These are phyloP conservation scores for Hippophae gyantsensis DNA, from an alignment of 306 rosid genomes.

Conservation along the genomic window DNA sequence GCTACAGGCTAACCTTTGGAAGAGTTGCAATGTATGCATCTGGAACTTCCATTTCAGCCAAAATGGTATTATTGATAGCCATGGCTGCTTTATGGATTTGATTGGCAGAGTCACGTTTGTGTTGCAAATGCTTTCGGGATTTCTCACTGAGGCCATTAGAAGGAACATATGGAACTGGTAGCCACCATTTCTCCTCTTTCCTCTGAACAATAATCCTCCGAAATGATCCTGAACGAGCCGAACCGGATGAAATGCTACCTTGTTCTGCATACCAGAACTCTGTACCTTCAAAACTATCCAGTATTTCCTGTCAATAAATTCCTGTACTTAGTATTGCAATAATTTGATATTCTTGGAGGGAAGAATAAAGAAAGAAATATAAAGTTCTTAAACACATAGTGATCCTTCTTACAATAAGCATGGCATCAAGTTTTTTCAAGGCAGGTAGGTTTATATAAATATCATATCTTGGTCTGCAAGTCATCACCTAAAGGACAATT, in stretches of 20 bases:
- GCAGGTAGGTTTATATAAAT: conserved; percentile 88
- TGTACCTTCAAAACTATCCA: conserved; percentile 65
- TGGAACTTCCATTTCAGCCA: conserved; percentile 91
- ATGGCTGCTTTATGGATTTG: conserved; percentile 95
- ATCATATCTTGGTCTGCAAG: conserved; percentile 70
- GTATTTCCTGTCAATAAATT: conserved; percentile 50
- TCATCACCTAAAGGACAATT: conserved; percentile 56
- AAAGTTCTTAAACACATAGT: neutral
- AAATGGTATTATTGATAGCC: conserved; percentile 83
- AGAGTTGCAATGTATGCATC: conserved; percentile 63
- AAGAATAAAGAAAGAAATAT: neutral
- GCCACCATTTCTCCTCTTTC: conserved; percentile 98
- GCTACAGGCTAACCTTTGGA: conserved; percentile 66
- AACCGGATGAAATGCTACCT: conserved; percentile 68
- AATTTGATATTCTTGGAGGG: neutral
- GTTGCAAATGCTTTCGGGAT: conserved; percentile 54
- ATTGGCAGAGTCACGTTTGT: conserved; percentile 68
- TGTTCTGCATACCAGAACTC: conserved; percentile 91
- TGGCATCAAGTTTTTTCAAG: conserved; percentile 72
- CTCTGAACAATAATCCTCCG: conserved; percentile 48
- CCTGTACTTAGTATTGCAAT: conserved; percentile 1
- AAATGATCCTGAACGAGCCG: conserved; percentile 60
- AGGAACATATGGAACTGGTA: conserved; percentile 81
- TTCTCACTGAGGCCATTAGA: conserved; percentile 63
- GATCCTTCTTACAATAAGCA: conserved; percentile 60